Evolutionary conservation across 176 grass and related monocot genomes (phyloP).

Genomic region (Cenchrus purpureus): DNA sequence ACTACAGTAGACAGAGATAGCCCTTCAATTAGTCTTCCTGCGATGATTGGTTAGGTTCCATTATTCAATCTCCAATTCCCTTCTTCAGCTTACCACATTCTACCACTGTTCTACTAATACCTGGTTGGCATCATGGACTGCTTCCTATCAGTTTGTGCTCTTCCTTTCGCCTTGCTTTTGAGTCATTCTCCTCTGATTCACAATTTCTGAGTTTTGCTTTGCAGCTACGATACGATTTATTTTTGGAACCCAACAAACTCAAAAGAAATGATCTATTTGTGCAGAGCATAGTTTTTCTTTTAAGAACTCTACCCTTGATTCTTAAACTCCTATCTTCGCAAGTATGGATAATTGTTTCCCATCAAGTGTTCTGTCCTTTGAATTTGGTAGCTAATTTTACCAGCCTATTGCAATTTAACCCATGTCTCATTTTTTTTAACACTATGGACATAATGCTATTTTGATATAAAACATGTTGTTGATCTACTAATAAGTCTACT

Average conservation of each 20-base stretch:
- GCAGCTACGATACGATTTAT: neutral
- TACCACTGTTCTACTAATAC: neutral
- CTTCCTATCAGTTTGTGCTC: conserved; percentile 35
- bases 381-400: neutral
- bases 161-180: conserved; percentile 9
- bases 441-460: neutral
- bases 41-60: conserved; percentile 28
- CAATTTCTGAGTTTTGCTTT: neutral
- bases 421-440: neutral
- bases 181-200: neutral
- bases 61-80: conserved; percentile 3
- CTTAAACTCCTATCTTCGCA: conserved; percentile 3
- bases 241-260: neutral
- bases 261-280: conserved; percentile 9
- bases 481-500: neutral
- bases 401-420: too few relatives aligned
- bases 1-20: conserved; percentile 15
- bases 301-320: neutral
- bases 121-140: neutral
- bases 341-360: neutral
- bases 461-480: neutral
- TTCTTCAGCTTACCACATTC: neutral
- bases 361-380: neutral
- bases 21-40: neutral
- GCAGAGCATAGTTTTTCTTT: neutral